Conservation (phyloP, 768 basidiomycete genomes). For the Mycena haematopus region DNA sequence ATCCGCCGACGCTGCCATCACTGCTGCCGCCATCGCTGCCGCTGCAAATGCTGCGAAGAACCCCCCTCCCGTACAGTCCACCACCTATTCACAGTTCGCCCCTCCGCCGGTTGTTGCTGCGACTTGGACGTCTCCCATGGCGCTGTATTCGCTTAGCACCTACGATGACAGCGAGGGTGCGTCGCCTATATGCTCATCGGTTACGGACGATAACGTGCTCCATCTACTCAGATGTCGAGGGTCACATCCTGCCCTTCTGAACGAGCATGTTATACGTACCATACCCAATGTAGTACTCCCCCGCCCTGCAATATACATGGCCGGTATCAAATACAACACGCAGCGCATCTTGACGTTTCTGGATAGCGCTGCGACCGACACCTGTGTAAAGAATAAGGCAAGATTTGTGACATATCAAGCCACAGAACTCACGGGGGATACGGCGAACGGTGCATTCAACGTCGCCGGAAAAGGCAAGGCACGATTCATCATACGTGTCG, state of each 20-base stretch:
- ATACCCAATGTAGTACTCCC: slow-evolving; percentile 6
- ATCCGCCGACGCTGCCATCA: neutral
- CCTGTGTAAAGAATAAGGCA: neutral
- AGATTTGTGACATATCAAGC: slow-evolving; percentile 10
- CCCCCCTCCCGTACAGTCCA: too few species aligned
- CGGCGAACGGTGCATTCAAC: neutral
- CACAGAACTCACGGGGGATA: neutral
- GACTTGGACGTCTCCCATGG: slow-evolving; percentile 3
- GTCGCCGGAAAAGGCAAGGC: neutral
- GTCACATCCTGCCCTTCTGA: slow-evolving; percentile 20
- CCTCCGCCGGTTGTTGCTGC: too few species aligned
- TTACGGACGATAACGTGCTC: slow-evolving; percentile 11
- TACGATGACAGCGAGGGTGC: slow-evolving; percentile 1
- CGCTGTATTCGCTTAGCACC: slow-evolving; percentile 12
- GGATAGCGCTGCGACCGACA: slow-evolving; percentile 9
- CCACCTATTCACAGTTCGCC: too few species aligned
- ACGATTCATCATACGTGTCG: neutral
- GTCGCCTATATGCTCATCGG: neutral
- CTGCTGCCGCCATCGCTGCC: neutral
- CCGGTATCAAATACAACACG: neutral
- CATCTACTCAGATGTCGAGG: slow-evolving; percentile 9
- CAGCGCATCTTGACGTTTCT: neutral
- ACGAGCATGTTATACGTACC: slow-evolving; percentile 16
- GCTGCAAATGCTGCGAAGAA: neutral
- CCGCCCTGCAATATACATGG: neutral